Percentiles rank a stretch among this genome's conserved stretches.
Evolutionary conservation across 106 monocot genomes (phyloP).

Genomic region (Dendrobium nobile): DNA sequence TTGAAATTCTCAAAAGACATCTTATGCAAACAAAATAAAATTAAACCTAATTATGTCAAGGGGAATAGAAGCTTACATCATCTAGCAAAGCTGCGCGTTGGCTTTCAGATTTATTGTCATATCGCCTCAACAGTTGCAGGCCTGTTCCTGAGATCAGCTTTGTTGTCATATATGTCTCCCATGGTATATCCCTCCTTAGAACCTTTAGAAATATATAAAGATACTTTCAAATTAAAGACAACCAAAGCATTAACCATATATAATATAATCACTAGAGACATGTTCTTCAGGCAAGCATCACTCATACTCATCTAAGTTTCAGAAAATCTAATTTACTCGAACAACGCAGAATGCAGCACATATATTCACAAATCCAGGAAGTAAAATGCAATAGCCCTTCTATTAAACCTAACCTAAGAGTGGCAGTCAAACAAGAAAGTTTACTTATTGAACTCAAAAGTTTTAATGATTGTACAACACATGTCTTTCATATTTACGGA

Average conservation of each 20-base stretch:
- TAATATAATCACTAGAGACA: background rate
- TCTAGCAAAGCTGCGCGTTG: constrained; percentile 73
- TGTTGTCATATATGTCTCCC: constrained; percentile 89
- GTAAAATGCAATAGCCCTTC: background rate
- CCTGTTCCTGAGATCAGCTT: constrained; percentile 79
- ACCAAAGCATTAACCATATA: background rate
- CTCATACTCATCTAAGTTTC: background rate
- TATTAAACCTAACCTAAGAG: background rate
- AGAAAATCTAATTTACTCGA: background rate
- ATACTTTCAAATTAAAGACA: background rate
- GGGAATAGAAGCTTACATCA: constrained; percentile 46
- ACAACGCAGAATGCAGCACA: background rate
- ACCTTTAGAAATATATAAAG: constrained; percentile 32
- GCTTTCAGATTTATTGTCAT: constrained; percentile 76
- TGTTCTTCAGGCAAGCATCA: background rate
- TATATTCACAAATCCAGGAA: background rate
- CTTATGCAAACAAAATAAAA: constrained; percentile 2
- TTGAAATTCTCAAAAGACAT: background rate
- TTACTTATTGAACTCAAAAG: background rate
- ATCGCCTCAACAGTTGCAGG: constrained; percentile 77
- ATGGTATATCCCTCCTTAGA: constrained; percentile 88
- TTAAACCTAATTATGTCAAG: background rate
- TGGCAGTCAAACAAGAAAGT: background rate
- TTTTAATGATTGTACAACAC: background rate
- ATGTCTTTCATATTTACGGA: background rate